Base-by-base conservation (phyloP, 2,329 filamentous ascomycete genomes). In the Trichoderma lentiforme region DNA sequence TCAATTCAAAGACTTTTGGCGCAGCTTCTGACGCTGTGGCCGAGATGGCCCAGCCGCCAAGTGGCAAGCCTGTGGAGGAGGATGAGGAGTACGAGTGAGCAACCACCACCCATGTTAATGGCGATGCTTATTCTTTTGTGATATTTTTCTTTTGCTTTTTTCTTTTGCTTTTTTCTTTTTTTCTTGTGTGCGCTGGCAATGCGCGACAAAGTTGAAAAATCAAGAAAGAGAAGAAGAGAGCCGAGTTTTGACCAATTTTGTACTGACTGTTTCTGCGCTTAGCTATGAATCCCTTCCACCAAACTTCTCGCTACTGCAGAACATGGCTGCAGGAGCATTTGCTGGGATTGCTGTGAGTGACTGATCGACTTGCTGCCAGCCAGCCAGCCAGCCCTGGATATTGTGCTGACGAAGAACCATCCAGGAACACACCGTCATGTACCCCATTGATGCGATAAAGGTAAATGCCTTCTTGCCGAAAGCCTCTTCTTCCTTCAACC, bases 391-490 rank as follows among this genome's bases (percentile, higher is more conserved):
- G 15, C 39, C 36, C 67, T 56, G 28, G 12, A 47, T n/a, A 18
- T 30, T 30, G 24, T 73, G 75, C 75, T 77, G 73, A 77, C 68
- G 68, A 30, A 36, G 28, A 43, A 30, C 30, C 30, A 26, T 73
- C 66, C 76, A 98, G 95, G 95, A 98, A 85, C 95, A 98, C 83
- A 97, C 95, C 73, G 95, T 97, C 78, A 98, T 99, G 96, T 99
- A 99, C 81, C 96, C 96, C 24, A 93, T 99, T 80, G 96, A 99
- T 85, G 90, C 97, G 76, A 92, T 99, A 81, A 99, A 99, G 92
- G 96, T 98, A 76, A 75, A 75, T 81, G 71, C 39, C 56, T 24
- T 51, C 8, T 43, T 43, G 39, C 39, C 39, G 39, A 43, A 43
- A 30, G n/a, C 62, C 28, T 9, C 36, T 24, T 4, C 30, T n/a